Evolutionary conservation across 176 grass and related monocot genomes (phyloP), one percentile per base, ranked within the genome.

Genomic region (Tillandsia fasciculata): DNA sequence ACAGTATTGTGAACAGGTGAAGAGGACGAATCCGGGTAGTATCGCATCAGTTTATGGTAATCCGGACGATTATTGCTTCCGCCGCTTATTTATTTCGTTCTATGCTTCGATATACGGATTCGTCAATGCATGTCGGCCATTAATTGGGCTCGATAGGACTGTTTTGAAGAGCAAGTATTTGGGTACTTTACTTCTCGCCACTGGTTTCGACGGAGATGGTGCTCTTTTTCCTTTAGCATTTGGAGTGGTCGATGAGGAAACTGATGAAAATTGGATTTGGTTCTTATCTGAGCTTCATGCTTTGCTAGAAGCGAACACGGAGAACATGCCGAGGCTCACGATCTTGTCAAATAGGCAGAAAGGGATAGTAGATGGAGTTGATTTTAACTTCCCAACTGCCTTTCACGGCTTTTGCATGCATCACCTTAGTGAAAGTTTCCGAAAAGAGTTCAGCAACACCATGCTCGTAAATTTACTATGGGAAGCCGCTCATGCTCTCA

Each of bases 391-490:
- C 64, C 94, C 94, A 2, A 93, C 94, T 17, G 94, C 94, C 67
- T 99, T 99, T 72, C 94, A 99, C 50, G 94, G 94, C 42, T 92
- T 59, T 63, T 99, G 94, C 63, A 99, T 99, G 94, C 94, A 78
- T 26, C 78, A 86, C 72, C 80, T 99, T 42, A 93, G 84, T 26
- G 89, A 99, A 66, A 86, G 79, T 70, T 99, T 99, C 72, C 72
- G 68, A 7, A 99, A 99, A 70, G 94, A 99, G 74, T 99, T 90
- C 77, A 93, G 76, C 75, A 93, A 90, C 56, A 64, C 87, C 10
- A 66, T 77, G 28, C 87, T 99, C 53, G 89, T 86, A 27, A 83
- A 93, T 66, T 77, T 90, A 49, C 85, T 99, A 12, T 93, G 87
- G 94, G 89, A 90, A 66, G 87, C 94, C 75, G 89, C 94, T 50